phyloP scores from a whole-genome alignment of 164 flowering plant genomes.

The Taxillus chinensis region DNA sequence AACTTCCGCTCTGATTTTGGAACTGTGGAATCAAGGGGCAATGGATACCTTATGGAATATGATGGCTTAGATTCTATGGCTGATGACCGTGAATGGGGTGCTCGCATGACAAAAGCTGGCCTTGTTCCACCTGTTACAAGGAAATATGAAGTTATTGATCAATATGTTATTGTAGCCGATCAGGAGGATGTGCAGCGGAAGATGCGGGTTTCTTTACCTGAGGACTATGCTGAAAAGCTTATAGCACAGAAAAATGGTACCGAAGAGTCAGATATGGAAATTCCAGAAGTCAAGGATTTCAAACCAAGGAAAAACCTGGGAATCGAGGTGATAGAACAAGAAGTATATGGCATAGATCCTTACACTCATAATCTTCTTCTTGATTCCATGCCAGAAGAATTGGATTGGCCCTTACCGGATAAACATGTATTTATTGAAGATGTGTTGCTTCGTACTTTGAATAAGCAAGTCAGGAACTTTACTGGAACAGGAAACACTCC shows the following conservation, averaged over 20 bases:
- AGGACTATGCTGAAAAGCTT: constrained; percentile 83
- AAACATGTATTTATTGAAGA: constrained; percentile 90
- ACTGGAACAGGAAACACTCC: constrained; percentile 89
- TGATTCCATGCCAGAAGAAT: constrained; percentile 93
- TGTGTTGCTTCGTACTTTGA: constrained; percentile 63
- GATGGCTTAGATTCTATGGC: constrained; percentile 48
- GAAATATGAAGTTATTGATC: constrained; percentile 94
- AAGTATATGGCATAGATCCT: constrained; percentile 98
- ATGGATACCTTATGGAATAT: constrained; percentile 29
- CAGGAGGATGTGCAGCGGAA: constrained; percentile 84
- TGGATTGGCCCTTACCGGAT: constrained; percentile 64
- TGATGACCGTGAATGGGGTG: constrained; percentile 99
- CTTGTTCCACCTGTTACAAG: constrained; percentile 98
- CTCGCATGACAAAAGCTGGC: constrained; percentile 97
- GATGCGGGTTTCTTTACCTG: constrained; percentile 92
- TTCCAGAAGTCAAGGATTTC: constrained; percentile 93
- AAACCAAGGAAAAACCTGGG: constrained; percentile 89
- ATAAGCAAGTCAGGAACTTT: constrained; percentile 66
- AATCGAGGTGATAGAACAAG: constrained; percentile 92
- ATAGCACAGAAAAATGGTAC: constrained; percentile 69
- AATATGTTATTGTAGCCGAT: constrained; percentile 81
- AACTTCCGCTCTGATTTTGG: constrained; percentile 40
- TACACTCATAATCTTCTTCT: constrained; percentile 94
- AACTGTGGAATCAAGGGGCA: constrained; percentile 31
- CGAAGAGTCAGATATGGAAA: constrained; percentile 89